These are phyloP conservation scores for Kuraishia capsulata DNA, from an alignment of 805 yeast species.

Conservation along the genomic window DNA sequence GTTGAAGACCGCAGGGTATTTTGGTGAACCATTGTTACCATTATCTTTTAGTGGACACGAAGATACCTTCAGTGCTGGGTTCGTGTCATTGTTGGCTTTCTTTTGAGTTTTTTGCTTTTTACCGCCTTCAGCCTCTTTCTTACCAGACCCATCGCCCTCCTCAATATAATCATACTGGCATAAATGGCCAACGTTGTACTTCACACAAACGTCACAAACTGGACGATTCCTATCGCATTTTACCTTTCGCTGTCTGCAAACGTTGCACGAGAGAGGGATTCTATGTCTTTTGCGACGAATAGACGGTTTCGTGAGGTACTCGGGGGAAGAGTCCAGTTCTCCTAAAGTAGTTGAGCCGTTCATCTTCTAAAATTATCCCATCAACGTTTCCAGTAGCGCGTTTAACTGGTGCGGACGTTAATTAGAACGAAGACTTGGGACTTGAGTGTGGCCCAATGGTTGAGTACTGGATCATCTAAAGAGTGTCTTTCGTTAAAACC, in stretches of 20 bases:
- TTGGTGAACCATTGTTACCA: not conserved
- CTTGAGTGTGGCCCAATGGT: too few species aligned
- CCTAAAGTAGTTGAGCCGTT: too few species aligned
- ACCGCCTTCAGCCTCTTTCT: not conserved
- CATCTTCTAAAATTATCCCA: too few species aligned
- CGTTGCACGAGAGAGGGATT: constrained; percentile 34
- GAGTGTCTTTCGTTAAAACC: too few species aligned
- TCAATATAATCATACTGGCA: constrained; percentile 13
- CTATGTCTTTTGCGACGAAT: constrained; percentile 25
- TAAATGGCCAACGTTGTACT: constrained; percentile 16
- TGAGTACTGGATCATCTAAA: too few species aligned
- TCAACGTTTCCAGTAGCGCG: too few species aligned
- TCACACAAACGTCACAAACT: constrained; percentile 21
- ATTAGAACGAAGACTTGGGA: too few species aligned
- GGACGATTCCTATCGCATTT: constrained; percentile 30
- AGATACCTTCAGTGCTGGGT: not conserved
- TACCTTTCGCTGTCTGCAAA: constrained; percentile 37
- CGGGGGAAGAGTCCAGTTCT: too few species aligned
- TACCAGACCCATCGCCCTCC: not conserved
- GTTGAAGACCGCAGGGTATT: not conserved
- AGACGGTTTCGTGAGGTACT: too few species aligned
- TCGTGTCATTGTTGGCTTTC: not conserved
- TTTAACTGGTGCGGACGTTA: too few species aligned
- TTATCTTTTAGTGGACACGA: not conserved
- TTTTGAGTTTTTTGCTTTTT: not conserved